phyloP scores from a whole-genome alignment of 2,329 filamentous ascomycete species.

The Dactylellina haptotyla region DNA sequence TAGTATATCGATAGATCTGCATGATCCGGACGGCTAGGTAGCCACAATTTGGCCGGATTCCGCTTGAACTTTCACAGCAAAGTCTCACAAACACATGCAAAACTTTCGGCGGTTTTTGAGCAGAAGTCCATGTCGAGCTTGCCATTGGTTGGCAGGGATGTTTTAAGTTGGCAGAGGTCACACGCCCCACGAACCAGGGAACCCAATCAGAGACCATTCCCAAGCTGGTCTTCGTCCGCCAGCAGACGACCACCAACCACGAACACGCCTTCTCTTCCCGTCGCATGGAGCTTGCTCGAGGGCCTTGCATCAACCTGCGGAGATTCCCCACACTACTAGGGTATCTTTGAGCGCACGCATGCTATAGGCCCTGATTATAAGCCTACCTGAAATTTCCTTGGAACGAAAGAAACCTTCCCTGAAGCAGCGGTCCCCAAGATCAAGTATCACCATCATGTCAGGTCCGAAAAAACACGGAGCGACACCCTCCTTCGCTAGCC shows the following conservation, averaged over 20 bases:
- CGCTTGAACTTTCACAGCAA: neutral
- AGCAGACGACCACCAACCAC: neutral
- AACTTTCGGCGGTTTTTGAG: neutral
- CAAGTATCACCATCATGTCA: neutral
- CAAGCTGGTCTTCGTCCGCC: constrained; percentile 5
- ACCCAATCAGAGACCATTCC: constrained; percentile 1
- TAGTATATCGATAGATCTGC: constrained; percentile 23
- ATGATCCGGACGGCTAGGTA: neutral
- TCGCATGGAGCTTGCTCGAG: constrained; percentile 19
- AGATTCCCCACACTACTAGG: constrained; percentile 27
- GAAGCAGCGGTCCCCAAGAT: no score
- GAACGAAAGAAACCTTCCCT: no score
- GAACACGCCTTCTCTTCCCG: constrained; percentile 45
- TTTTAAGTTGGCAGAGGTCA: constrained; percentile 16
- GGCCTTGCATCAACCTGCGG: constrained; percentile 16
- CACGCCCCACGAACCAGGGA: constrained; percentile 18
- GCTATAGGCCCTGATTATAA: neutral
- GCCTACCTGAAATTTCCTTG: constrained; percentile 5
- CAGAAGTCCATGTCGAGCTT: neutral
- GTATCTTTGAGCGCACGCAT: neutral
- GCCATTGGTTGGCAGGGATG: constrained; percentile 15
- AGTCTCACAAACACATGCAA: constrained; percentile 2
- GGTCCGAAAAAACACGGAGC: neutral
- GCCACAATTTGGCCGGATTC: neutral
- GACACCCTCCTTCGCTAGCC: constrained; percentile 25